Percentiles rank a stretch among this genome's conserved stretches.
These are phyloP conservation scores for Ustilago bromivora DNA, from an alignment of 1,284 basidiomycete species.

Conservation along the genomic window DNA sequence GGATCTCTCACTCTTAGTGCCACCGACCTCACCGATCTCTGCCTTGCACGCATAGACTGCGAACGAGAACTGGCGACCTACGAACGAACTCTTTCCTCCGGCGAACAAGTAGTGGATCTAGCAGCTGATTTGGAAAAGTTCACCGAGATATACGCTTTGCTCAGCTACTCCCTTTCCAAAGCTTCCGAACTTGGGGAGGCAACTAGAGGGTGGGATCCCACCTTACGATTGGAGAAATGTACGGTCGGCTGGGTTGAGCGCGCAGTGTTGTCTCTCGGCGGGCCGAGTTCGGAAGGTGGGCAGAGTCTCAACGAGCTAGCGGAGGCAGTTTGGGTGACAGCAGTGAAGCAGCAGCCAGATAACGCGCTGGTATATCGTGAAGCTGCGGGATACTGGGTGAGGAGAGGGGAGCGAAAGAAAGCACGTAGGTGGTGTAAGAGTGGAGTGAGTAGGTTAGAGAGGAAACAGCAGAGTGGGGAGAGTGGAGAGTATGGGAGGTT, in stretches of 20 bases:
- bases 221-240: conserved; percentile 41
- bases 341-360: conserved; percentile 45
- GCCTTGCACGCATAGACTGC: conserved; percentile 62
- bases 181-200: conserved; percentile 20
- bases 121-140: conserved; percentile 59
- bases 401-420: conserved; percentile 47
- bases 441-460: conserved; percentile 37
- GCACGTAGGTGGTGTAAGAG: conserved; percentile 56
- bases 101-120: conserved; percentile 26
- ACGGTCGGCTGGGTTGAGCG: conserved; percentile 62
- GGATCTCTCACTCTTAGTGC: conserved; percentile 37
- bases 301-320: conserved; percentile 56
- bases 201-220: conserved; percentile 31
- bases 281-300: conserved; percentile 44
- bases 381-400: conserved; percentile 55
- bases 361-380: conserved; percentile 49
- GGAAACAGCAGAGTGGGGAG: conserved; percentile 19
- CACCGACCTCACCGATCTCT: conserved; percentile 49
- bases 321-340: conserved; percentile 59
- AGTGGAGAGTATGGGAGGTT: conserved; percentile 74
- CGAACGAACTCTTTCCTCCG: conserved; percentile 32
- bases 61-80: conserved; percentile 56
- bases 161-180: conserved; percentile 46
- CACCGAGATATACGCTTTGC: conserved; percentile 60
- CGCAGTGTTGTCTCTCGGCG: conserved; percentile 44